These are phyloP conservation scores for Nyssa sinensis DNA, from an alignment of 148 eudicot genomes.

Conservation along the genomic window DNA sequence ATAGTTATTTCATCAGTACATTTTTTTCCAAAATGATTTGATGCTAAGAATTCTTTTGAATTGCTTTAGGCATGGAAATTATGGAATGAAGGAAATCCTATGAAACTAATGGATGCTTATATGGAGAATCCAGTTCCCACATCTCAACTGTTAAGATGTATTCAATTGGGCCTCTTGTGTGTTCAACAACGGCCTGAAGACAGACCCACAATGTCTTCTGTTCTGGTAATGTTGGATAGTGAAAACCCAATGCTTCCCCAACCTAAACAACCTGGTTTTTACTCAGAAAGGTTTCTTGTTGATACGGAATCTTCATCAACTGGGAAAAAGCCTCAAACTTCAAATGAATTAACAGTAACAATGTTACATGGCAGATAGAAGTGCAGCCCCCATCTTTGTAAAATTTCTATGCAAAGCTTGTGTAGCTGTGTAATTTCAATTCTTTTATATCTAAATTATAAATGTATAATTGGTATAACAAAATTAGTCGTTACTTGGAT, in stretches of 20 bases:
- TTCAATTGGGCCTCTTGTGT: slow-evolving; percentile 6
- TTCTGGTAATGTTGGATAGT: slow-evolving; percentile 3
- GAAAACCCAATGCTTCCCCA: background rate
- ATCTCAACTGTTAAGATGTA: slow-evolving; percentile 5
- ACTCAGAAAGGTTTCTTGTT: background rate
- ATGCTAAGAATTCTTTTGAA: background rate
- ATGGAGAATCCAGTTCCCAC: background rate
- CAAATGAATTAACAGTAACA: slow-evolving; percentile 2
- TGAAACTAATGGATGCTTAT: slow-evolving; percentile 11
- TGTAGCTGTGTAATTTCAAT: background rate
- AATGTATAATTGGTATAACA: too few species aligned
- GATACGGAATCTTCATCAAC: slow-evolving; percentile 1
- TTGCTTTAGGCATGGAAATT: slow-evolving; percentile 15
- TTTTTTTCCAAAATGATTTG: background rate
- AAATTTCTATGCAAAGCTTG: background rate
- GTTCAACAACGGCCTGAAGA: slow-evolving; percentile 11
- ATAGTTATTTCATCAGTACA: too few species aligned
- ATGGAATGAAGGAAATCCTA: slow-evolving; percentile 10
- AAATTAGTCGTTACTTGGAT: too few species aligned
- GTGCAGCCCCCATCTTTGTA: background rate
- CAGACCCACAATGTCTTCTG: slow-evolving; percentile 1
- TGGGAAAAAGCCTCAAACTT: background rate
- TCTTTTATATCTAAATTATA: too few species aligned
- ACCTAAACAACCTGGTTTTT: slow-evolving; percentile 15
- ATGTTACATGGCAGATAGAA: slow-evolving; percentile 3